Evolutionary conservation across 352 stramenopile species (phyloP), one percentile per base, ranked within the genome.

Genomic region (Globisporangium viniferum): DNA sequence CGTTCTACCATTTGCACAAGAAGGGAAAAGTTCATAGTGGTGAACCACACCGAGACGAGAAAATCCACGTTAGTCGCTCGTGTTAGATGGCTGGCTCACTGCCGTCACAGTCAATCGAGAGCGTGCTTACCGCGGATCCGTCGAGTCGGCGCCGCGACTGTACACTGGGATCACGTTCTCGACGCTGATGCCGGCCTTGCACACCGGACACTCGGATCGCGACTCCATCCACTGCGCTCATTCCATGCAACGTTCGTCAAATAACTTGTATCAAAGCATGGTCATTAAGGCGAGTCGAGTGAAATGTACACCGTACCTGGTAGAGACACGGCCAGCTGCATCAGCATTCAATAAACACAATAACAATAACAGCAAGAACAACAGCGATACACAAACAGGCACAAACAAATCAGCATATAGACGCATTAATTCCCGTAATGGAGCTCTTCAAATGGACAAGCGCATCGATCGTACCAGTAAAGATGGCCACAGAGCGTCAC

Each of bases 141-240:
- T 72, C 24, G 82, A 69, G 41, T 93, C 83, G n/a, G 81, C 69
- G 20, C 88, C 88, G 62, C 90, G 76, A 33, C 86, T 84, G 72
- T 96, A 97, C 5, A 97, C 84, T 0, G 91, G 91, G 57, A 97
- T 92, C 24, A 97, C 88, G 61, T 97, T 97, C 35, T 94, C 89
- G 54, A 90, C 81, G 36, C 83, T 95, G 35, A 97, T 90, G 54
- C 90, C 90, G 36, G 91, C 91, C 70, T 97, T 97, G 81, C 91
- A 97, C 64, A 97, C 90, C 8, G 91, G 91, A 51, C 91, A 97
- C 69, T 96, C 87, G 36, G 80, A 86, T 62, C 93, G 90, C 31
- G 81, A 81, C 64, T 77, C 73, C 78, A 93, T 91, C 86, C 86
- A 93, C 79, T 91, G 48, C 59, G 18, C 39, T 33, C 31, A 33